Conservation (phyloP, 2,329 filamentous ascomycete species). For the Colletotrichum limetticola region DNA sequence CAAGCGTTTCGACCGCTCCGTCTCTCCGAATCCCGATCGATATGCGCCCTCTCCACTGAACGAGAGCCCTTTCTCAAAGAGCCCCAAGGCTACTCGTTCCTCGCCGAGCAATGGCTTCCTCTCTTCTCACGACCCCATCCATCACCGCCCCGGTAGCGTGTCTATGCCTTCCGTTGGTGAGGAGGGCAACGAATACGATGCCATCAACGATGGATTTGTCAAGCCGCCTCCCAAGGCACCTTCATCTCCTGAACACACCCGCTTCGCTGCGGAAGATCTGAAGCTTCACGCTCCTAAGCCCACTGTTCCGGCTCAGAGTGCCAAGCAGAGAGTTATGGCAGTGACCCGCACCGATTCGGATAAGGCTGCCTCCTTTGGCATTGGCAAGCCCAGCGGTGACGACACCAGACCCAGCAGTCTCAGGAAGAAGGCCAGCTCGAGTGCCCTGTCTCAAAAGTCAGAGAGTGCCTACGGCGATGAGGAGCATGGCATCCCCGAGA, state of each 20-base stretch:
- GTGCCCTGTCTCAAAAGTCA: conserved; percentile 59
- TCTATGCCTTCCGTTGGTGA: conserved; percentile 87
- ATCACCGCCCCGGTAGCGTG: conserved; percentile 77
- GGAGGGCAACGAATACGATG: conserved; percentile 89
- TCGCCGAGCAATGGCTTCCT: conserved; percentile 48
- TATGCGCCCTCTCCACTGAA: conserved; percentile 90
- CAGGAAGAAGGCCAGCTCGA: conserved; percentile 72
- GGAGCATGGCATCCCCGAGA: conserved; percentile 90
- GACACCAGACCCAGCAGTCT: conserved; percentile 53
- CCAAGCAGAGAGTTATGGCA: conserved; percentile 82
- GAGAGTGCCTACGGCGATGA: conserved; percentile 60
- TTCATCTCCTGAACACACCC: conserved; percentile 75
- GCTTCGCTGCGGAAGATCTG: conserved; percentile 82
- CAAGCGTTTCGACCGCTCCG: conserved; percentile 78
- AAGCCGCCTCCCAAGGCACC: conserved; percentile 41
- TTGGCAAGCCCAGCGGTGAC: conserved; percentile 74
- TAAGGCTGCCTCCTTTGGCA: conserved; percentile 83
- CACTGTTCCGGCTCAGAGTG: conserved; percentile 82
- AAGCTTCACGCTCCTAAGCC: conserved; percentile 91
- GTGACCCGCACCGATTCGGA: conserved; percentile 95
- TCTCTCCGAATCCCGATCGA: conserved; percentile 80
- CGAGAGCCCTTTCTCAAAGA: conserved; percentile 68
- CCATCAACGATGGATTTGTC: conserved; percentile 56
- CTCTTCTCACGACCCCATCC: conserved; percentile 51
- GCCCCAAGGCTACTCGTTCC: conserved; percentile 49